Percentiles rank a stretch among this genome's conserved stretches.
These are phyloP conservation scores for Ambrosia hybrid DNA, from an alignment of 140 eudicot species.

Conservation along the genomic window DNA sequence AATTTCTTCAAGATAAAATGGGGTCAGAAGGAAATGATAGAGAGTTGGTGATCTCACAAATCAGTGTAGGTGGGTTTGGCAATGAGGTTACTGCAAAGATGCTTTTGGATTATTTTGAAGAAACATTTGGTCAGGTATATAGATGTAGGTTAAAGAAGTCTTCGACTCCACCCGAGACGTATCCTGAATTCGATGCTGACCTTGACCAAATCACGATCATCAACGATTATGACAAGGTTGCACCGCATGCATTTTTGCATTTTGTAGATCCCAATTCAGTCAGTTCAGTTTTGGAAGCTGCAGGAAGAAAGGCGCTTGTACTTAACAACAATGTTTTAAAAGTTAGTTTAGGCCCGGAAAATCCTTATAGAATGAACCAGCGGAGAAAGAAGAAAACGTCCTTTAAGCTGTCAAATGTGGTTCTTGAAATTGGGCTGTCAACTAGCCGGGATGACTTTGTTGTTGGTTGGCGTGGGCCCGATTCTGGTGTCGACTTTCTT, in stretches of 20 bases:
- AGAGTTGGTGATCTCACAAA: conserved; percentile 53
- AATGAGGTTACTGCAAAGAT: conserved; percentile 47
- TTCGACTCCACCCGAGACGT: conserved; percentile 69
- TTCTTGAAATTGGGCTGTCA: conserved; percentile 56
- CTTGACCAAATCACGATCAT: conserved; percentile 25
- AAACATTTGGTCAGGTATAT: conserved; percentile 48
- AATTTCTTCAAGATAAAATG: conserved; percentile 35
- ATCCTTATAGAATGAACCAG: conserved; percentile 64
- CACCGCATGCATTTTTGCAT: conserved; percentile 89
- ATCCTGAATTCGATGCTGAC: conserved; percentile 51
- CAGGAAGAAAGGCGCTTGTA: conserved; percentile 46
- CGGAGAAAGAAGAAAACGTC: conserved; percentile 59
- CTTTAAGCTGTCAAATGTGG: conserved; percentile 54
- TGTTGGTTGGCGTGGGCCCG: conserved; percentile 75
- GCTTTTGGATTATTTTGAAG: conserved; percentile 65
- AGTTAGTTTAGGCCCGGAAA: conserved; percentile 72
- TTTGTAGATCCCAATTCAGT: conserved; percentile 59
- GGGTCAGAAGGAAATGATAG: conserved; percentile 49
- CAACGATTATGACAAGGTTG: conserved; percentile 49
- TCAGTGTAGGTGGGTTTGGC: conserved; percentile 72
- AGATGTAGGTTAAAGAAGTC: conserved; percentile 88
- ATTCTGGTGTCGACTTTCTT: conserved; percentile 59
- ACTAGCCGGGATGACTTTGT: conserved; percentile 47
- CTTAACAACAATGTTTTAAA: conserved; percentile 36
- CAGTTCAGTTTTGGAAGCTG: conserved; percentile 37